phyloP scores from a whole-genome alignment of 495 filamentous ascomycete species.

The Neurospora africana region DNA sequence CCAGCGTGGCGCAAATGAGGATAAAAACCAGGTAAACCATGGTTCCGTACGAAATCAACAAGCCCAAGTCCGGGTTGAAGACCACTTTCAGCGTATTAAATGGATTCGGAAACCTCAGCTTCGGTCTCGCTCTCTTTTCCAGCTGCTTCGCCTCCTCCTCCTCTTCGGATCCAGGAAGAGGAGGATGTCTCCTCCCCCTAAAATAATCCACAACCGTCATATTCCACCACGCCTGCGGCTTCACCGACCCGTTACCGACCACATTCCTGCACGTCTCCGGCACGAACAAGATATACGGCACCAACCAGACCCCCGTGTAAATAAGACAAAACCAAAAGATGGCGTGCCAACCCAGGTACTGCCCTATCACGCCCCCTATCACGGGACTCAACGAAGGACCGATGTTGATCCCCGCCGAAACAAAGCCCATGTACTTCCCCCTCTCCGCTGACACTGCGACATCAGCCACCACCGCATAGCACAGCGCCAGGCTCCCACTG shows the following conservation, averaged over 20 bases:
- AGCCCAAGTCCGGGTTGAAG: slow-evolving; percentile 48
- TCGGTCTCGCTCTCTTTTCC: slow-evolving; percentile 21
- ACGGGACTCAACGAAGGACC: slow-evolving; percentile 51
- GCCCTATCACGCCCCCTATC: slow-evolving; percentile 52
- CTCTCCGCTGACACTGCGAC: slow-evolving; percentile 47
- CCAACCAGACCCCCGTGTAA: slow-evolving; percentile 38
- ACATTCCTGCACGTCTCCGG: slow-evolving; percentile 63
- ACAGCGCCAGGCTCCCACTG: slow-evolving; percentile 44
- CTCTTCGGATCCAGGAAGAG: not conserved
- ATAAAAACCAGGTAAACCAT: slow-evolving; percentile 42
- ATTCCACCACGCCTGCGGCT: slow-evolving; percentile 45
- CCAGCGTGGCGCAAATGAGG: slow-evolving; percentile 40
- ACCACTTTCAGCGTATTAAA: slow-evolving; percentile 55
- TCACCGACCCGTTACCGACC: slow-evolving; percentile 53
- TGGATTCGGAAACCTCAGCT: slow-evolving; percentile 59
- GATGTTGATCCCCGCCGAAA: slow-evolving; percentile 39
- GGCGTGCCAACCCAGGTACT: slow-evolving; percentile 57
- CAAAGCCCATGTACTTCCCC: slow-evolving; percentile 49
- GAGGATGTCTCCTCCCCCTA: not conserved
- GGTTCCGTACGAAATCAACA: slow-evolving; percentile 34
- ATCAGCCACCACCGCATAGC: slow-evolving; percentile 52
- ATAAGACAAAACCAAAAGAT: slow-evolving; percentile 72
- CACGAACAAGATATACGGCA: slow-evolving; percentile 42
- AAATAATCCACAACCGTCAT: slow-evolving; percentile 35
- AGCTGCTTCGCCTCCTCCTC: not conserved